These are phyloP conservation scores for Monosporascus sp. DNA, from an alignment of 2,329 filamentous ascomycete species.

Conservation along the genomic window DNA sequence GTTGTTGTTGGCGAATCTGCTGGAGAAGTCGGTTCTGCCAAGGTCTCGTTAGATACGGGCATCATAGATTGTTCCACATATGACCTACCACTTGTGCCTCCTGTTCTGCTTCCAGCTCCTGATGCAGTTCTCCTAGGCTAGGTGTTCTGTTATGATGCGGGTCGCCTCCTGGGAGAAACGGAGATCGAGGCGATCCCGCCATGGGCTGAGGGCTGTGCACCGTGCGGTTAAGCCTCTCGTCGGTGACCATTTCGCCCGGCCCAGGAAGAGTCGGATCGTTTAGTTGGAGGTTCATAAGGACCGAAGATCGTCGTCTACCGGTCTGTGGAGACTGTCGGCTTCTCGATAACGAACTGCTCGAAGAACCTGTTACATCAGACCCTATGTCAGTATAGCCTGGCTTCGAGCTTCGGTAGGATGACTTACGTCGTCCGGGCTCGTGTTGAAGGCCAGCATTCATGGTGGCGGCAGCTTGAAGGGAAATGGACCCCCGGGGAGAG, in stretches of 20 bases:
- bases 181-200: conserved; percentile 45
- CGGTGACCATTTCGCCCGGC: conserved; percentile 62
- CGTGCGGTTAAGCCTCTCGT: conserved; percentile 32
- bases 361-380: conserved; percentile 35
- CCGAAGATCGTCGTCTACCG: conserved; percentile 59
- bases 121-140: conserved; percentile 71
- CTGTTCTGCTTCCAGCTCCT: conserved; percentile 74
- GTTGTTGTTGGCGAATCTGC: conserved; percentile 72
- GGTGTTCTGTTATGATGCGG: conserved; percentile 62
- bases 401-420: conserved; percentile 1
- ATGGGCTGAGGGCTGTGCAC: conserved; percentile 41
- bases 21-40: conserved; percentile 65
- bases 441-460: conserved; percentile 72
- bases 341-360: conserved; percentile 46
- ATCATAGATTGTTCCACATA: neutral
- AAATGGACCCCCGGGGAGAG: conserved; percentile 53
- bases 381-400: conserved; percentile 3
- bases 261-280: conserved; percentile 65
- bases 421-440: conserved; percentile 53
- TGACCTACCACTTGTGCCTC: conserved; percentile 66
- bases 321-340: conserved; percentile 41
- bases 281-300: conserved; percentile 68
- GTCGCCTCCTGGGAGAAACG: conserved; percentile 39
- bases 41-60: conserved; percentile 3
- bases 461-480: conserved; percentile 69